Conservation (phyloP, 139 green algal genomes). For the Mychonastes homosphaera region DNA sequence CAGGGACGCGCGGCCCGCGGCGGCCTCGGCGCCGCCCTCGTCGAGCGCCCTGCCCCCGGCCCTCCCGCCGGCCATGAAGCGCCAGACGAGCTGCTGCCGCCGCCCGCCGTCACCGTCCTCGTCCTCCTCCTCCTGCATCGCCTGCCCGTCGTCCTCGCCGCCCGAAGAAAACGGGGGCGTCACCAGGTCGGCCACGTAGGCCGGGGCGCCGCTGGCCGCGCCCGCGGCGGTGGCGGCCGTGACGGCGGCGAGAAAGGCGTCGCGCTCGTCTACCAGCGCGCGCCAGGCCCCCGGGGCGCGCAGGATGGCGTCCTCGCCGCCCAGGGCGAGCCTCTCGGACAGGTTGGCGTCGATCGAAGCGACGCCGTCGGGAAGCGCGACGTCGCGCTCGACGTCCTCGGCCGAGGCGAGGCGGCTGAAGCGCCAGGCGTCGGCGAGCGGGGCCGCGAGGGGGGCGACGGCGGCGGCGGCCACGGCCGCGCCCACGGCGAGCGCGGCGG, state of each 20-base stretch:
- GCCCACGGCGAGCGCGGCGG: constrained; percentile 13
- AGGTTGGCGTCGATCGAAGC: constrained; percentile 10
- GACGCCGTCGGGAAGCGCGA: constrained; percentile 24
- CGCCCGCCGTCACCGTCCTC: no score
- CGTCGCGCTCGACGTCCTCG: constrained; percentile 64
- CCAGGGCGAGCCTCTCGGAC: constrained; percentile 42
- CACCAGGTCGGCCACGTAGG: constrained; percentile 8
- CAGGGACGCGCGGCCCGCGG: no score
- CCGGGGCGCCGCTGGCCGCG: constrained; percentile 2
- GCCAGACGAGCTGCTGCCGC: no score
- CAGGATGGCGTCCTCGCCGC: constrained; percentile 77
- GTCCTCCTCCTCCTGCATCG: no score
- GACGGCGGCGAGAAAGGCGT: constrained; percentile 68
- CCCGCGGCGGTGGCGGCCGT: constrained; percentile 42
- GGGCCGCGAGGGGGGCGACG: constrained; percentile 48
- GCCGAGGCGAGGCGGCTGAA: constrained; percentile 22
- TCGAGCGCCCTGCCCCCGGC: no score
- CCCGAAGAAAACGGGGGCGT: no score
- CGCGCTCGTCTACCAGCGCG: constrained; percentile 61
- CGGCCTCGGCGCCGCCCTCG: no score
- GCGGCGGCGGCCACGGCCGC: constrained; percentile 22
- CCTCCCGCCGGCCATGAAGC: no score
- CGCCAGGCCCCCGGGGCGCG: constrained; percentile 65
- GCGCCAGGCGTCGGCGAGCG: constrained; percentile 48
- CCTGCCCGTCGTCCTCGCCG: no score